Percentiles rank a stretch among this genome's conserved stretches.
Conservation (phyloP, 2,329 filamentous ascomycete species). For the Penicillium sp. region DNA sequence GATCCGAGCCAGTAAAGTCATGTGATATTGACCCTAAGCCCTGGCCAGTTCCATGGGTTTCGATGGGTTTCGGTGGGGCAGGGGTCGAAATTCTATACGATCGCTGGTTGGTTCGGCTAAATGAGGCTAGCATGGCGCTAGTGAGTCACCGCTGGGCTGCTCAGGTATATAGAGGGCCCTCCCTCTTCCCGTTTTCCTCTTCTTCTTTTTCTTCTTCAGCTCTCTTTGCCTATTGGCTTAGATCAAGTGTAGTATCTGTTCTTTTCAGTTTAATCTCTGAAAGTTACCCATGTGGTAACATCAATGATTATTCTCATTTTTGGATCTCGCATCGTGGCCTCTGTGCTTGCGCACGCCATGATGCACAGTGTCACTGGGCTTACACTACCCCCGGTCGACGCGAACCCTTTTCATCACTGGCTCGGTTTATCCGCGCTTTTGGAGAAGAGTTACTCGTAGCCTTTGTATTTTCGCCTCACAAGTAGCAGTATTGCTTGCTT, state of each 20-base stretch:
- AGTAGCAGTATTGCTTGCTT: no score
- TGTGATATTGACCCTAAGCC: background rate
- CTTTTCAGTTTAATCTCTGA: slow-evolving; percentile 97
- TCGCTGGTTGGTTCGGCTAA: slow-evolving; percentile 7
- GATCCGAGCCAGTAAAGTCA: background rate
- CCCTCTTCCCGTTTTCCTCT: slow-evolving; percentile 32
- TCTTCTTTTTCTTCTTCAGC: slow-evolving; percentile 51
- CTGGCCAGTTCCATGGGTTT: no score
- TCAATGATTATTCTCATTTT: slow-evolving; percentile 86
- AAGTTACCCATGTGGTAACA: slow-evolving; percentile 71
- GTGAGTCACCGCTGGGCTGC: background rate
- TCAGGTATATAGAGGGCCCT: slow-evolving; percentile 35
- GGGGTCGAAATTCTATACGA: accelerated
- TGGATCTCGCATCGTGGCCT: slow-evolving; percentile 57
- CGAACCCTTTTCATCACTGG: slow-evolving; percentile 64
- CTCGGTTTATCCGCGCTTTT: slow-evolving; percentile 55
- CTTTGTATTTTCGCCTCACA: no score
- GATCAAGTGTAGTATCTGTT: slow-evolving; percentile 98
- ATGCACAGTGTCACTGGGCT: slow-evolving; percentile 73
- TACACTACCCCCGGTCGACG: slow-evolving; percentile 74
- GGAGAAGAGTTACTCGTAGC: slow-evolving; percentile 54
- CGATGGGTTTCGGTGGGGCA: background rate
- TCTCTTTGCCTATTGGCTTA: slow-evolving; percentile 67
- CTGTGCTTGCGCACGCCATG: slow-evolving; percentile 72
- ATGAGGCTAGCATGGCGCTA: background rate